A percentile compares a stretch with the other conserved stretches of the same genome.
Conservation (phyloP, 805 yeast species). For the Metschnikowia noctiluminum region DNA sequence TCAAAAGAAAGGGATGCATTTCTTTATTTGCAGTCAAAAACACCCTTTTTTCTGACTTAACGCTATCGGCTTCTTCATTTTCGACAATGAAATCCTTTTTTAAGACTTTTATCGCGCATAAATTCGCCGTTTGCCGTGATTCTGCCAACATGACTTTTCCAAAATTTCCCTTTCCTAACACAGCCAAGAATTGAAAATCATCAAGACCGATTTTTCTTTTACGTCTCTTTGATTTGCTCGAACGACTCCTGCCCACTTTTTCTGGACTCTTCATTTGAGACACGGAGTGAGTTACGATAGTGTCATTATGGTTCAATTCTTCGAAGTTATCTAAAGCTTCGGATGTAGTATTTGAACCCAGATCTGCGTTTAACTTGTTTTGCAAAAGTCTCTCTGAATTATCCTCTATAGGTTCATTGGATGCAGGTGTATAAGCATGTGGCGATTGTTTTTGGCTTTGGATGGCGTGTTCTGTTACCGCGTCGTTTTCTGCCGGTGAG, state of each 20-base stretch:
- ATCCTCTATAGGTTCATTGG: slow-evolving; percentile 21
- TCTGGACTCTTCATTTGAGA: not conserved
- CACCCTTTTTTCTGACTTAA: slow-evolving; percentile 90
- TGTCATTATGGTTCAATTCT: slow-evolving; percentile 29
- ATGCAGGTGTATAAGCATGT: slow-evolving; percentile 22
- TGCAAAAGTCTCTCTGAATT: slow-evolving; percentile 2
- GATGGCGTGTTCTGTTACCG: not conserved
- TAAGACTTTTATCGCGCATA: slow-evolving; percentile 95
- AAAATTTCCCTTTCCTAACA: slow-evolving; percentile 96
- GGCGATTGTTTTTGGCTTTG: not conserved
- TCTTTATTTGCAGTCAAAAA: slow-evolving; percentile 81
- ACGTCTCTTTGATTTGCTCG: slow-evolving; percentile 31
- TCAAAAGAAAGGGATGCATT: slow-evolving; percentile 88
- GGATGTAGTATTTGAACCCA: slow-evolving; percentile 7
- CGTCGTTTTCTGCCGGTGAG: slow-evolving; percentile 8
- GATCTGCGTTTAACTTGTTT: not conserved
- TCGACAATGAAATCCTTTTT: slow-evolving; percentile 95
- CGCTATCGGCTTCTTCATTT: slow-evolving; percentile 94
- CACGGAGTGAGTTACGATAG: not conserved
- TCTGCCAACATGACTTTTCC: slow-evolving; percentile 98
- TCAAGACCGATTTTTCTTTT: slow-evolving; percentile 85
- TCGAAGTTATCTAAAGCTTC: slow-evolving; percentile 12
- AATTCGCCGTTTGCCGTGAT: slow-evolving; percentile 70
- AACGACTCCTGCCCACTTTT: slow-evolving; percentile 9
- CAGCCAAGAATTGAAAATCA: slow-evolving; percentile 91